Percentiles rank a stretch among this genome's conserved stretches.
Evolutionary conservation across 192 early-diverging fungal genomes (phyloP).

Genomic region (Polychytrium aggregatum): DNA sequence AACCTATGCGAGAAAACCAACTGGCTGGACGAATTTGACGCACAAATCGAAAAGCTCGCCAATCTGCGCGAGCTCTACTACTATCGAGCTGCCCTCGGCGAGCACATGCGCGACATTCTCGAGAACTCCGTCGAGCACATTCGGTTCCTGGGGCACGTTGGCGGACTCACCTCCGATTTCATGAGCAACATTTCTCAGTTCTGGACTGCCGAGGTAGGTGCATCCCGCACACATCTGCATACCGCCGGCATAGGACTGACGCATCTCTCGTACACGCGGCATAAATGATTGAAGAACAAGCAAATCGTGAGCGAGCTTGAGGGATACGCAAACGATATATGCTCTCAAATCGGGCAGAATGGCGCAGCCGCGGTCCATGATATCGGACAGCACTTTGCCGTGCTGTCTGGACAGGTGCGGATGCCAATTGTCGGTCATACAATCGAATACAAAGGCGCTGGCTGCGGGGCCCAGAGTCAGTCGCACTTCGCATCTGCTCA

Average conservation of each 20-base stretch:
- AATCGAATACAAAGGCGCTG: too few relatives aligned
- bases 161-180: constrained; percentile 18
- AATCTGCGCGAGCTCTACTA: constrained; percentile 11
- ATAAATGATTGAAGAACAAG: too few relatives aligned
- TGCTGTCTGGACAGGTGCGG: too few relatives aligned
- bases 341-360: constrained; percentile 17
- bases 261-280: too few relatives aligned
- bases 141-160: constrained; percentile 11
- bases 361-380: constrained; percentile 14
- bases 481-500: too few relatives aligned
- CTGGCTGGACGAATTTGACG: constrained; percentile 19
- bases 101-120: constrained; percentile 16
- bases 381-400: constrained; percentile 7
- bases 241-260: too few relatives aligned
- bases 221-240: too few relatives aligned
- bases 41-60: constrained; percentile 1
- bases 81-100: constrained; percentile 13
- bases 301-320: too few relatives aligned
- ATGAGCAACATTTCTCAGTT: constrained; percentile 7
- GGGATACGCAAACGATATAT: constrained; percentile 22
- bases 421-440: too few relatives aligned
- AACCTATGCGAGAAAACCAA: too few relatives aligned
- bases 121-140: constrained; percentile 7
- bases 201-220: constrained; percentile 16
- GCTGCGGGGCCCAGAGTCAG: too few relatives aligned